Percentiles rank a stretch among this genome's conserved stretches.
phyloP scores from a whole-genome alignment of 371 early-diverging fungal species.

The Saksenaea vasiformis region DNA sequence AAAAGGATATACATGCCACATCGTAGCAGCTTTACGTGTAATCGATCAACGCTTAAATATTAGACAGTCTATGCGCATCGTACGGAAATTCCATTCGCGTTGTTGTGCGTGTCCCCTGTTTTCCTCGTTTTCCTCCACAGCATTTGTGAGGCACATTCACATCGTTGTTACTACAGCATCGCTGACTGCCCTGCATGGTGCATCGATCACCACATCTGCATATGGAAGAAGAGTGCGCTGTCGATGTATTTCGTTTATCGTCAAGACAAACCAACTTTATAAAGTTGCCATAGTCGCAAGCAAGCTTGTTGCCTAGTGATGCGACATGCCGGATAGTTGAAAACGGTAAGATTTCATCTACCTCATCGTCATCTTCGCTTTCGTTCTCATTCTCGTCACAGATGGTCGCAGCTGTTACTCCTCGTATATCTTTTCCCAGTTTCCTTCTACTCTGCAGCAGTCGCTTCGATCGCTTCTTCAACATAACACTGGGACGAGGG shows the following conservation, averaged over 20 bases:
- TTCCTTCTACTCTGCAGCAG: neutral
- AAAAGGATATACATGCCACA: neutral
- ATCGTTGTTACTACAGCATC: neutral
- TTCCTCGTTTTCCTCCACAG: neutral
- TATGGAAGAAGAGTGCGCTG: neutral
- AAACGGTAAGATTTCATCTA: slow-evolving; percentile 31
- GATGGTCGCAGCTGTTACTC: slow-evolving; percentile 2
- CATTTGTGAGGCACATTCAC: neutral
- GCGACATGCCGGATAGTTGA: slow-evolving; percentile 25
- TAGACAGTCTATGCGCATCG: neutral
- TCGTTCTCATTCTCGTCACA: slow-evolving; percentile 4
- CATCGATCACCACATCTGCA: neutral
- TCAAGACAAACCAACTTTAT: slow-evolving; percentile 24
- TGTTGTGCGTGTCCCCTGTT: slow-evolving; percentile 26
- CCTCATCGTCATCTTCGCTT: slow-evolving; percentile 20
- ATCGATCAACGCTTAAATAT: too few species aligned
- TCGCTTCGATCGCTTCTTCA: slow-evolving; percentile 6
- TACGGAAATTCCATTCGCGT: neutral
- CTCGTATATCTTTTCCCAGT: neutral
- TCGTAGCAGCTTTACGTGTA: too few species aligned
- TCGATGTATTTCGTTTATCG: neutral
- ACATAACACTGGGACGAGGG: neutral
- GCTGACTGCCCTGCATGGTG: neutral
- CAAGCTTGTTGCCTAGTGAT: slow-evolving; percentile 28
- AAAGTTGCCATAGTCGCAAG: slow-evolving; percentile 42